Conservation (phyloP, 2,329 filamentous ascomycete species). For the Aspergillus sp. region DNA sequence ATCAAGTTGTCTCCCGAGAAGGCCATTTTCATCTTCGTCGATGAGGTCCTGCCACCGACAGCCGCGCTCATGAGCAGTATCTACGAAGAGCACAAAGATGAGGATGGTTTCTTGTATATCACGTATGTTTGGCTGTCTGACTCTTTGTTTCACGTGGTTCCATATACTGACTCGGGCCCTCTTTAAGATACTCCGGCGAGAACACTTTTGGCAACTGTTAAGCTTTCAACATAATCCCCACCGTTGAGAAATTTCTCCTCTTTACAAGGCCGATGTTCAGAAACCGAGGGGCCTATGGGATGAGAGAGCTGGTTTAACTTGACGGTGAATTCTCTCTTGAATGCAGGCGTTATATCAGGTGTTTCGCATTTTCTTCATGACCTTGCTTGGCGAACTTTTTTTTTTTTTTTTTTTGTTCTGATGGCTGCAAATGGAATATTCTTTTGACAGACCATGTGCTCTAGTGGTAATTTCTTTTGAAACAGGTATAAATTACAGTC, state of each 20-base stretch:
- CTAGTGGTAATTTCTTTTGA: too few species aligned
- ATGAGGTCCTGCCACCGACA: conserved; percentile 93
- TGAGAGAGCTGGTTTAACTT: conserved; percentile 8
- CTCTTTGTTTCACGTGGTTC: neutral
- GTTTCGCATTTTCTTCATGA: conserved; percentile 10
- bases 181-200: conserved; percentile 80
- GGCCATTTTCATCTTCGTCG: conserved; percentile 99
- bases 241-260: neutral
- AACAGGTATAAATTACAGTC: too few species aligned
- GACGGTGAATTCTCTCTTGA: conserved; percentile 12
- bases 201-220: conserved; percentile 77
- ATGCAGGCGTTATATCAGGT: conserved; percentile 19
- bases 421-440: conserved; percentile 8
- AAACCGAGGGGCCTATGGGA: neutral
- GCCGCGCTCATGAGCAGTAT: conserved; percentile 98
- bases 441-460: too few species aligned
- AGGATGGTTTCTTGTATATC: conserved; percentile 93
- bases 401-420: conserved; percentile 2
- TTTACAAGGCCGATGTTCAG: too few species aligned
- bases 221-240: conserved; percentile 6
- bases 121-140: conserved; percentile 55
- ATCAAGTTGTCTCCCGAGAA: conserved; percentile 99
- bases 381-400: conserved; percentile 10
- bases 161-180: conserved; percentile 18
- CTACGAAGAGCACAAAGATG: conserved; percentile 97